Percentiles rank a stretch among this genome's conserved stretches.
phyloP scores from a whole-genome alignment of 2,329 filamentous ascomycete species.

The Ophiostoma sp. region DNA sequence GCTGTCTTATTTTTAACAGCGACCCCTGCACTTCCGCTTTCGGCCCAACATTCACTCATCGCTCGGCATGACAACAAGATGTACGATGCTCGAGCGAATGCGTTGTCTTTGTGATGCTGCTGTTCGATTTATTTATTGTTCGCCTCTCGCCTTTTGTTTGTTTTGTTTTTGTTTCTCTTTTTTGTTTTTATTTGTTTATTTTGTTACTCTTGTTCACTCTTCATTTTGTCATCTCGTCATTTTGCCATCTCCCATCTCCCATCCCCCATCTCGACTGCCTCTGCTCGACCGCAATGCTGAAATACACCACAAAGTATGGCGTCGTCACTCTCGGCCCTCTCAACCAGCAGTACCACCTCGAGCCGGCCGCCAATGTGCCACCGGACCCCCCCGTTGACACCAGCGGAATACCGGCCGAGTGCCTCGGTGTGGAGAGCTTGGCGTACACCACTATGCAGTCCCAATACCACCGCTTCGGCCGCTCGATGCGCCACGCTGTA shows the following conservation, averaged over 20 bases:
- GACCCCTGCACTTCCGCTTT: neutral
- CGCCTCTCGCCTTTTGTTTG: neutral
- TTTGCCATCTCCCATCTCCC: neutral
- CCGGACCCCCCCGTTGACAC: no score
- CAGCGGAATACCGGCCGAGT: neutral
- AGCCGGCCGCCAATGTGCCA: neutral
- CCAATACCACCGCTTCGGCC: neutral
- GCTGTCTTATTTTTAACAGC: neutral
- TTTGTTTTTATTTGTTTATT: neutral
- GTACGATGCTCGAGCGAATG: neutral
- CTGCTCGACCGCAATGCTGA: neutral
- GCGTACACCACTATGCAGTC: conserved; percentile 8
- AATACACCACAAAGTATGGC: neutral
- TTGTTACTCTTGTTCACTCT: neutral
- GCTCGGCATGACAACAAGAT: no score
- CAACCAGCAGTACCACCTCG: neutral
- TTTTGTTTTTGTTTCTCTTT: no score
- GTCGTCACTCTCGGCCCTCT: neutral
- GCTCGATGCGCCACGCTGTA: neutral
- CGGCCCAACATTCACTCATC: neutral
- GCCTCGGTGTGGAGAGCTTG: neutral
- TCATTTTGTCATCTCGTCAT: neutral
- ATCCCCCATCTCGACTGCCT: neutral
- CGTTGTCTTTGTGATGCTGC: no score
- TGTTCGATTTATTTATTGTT: neutral